Base-by-base conservation (phyloP, 225 moss, liverwort and hornwort species). In the Straminergon stramineum region DNA sequence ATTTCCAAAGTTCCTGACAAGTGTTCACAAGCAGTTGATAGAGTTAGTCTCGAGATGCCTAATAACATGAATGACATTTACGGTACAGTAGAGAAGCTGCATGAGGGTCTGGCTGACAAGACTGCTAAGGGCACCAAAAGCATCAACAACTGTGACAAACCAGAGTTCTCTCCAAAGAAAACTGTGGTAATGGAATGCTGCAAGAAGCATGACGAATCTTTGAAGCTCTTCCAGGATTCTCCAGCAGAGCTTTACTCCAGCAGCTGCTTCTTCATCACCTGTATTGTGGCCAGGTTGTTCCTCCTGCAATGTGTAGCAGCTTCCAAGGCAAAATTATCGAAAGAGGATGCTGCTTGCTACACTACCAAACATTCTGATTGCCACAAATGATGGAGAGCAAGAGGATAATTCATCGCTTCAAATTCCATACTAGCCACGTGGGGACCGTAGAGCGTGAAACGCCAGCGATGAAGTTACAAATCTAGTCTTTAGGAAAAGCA, bases 201-300 rank as follows among this genome's bases (percentile, higher is more conserved):
- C 51, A 81, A 89, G 39, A 91, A 88, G 64, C 85, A 87, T 30
- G 79, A 89, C 16, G 78, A 82, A 81, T 63, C 76, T 52, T 81
- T 83, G 57, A 83, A 86, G 51, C 57, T 86, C 77, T 58, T 76
- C 82, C 70, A 57, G 11, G 51, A 90, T 56, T 65, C n/a, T 76
- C 82, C 91, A 19, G 41, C 65, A n/a, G 81, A 92, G 18, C 45
- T 92, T 45, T 77, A 89, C 86, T 81, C 87, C 24, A 70, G 82
- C 39, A 90, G 84, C 80, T 91, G 89, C 84, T 92, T 94, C 87
- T 94, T 94, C 93, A 87, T 94, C 89, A 88, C 91, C 24, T 93
- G 94, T 71, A 84, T 94, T 43, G 89, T 91, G 43, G 93, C 94
- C 45, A 84, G 93, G 65, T 45, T 92, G n/a, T 94, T 94, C 76